Evolutionary conservation across 2,329 filamentous ascomycete genomes (phyloP).

Genomic region (Fusarium sp.): DNA sequence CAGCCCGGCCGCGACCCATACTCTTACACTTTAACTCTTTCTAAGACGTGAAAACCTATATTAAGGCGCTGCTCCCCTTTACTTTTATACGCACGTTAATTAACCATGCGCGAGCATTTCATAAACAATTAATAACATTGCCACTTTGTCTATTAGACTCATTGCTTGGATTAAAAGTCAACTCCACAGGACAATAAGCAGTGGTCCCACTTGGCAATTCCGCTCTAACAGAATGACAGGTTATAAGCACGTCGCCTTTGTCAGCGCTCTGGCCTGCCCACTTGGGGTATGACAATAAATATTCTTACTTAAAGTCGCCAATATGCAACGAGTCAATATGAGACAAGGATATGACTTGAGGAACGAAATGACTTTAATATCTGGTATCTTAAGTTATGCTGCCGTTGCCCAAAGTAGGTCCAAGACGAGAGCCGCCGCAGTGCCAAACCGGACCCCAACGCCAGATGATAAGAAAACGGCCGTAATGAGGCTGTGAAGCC

Average conservation of each 20-base stretch:
- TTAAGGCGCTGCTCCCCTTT: background rate
- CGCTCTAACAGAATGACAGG: background rate
- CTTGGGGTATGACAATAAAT: background rate
- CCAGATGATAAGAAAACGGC: constrained; percentile 18
- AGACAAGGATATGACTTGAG: background rate
- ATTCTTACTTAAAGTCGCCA: background rate
- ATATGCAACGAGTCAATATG: background rate
- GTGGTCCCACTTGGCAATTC: background rate
- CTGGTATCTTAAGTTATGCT: constrained; percentile 28
- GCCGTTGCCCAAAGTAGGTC: constrained; percentile 7
- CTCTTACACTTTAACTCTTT: background rate
- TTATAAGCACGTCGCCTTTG: background rate
- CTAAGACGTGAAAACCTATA: background rate
- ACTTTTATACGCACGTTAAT: background rate
- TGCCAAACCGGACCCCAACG: constrained; percentile 27
- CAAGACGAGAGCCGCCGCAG: constrained; percentile 14
- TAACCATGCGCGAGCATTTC: background rate
- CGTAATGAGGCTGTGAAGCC: constrained; percentile 18
- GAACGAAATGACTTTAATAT: background rate
- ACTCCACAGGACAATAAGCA: background rate
- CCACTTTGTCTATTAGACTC: background rate
- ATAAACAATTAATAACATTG: background rate
- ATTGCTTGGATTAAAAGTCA: background rate
- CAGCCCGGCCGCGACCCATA: too few species aligned
- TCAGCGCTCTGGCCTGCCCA: background rate